Conservation (phyloP, 2,329 filamentous ascomycete genomes). For the Cercospora brassicicola region DNA sequence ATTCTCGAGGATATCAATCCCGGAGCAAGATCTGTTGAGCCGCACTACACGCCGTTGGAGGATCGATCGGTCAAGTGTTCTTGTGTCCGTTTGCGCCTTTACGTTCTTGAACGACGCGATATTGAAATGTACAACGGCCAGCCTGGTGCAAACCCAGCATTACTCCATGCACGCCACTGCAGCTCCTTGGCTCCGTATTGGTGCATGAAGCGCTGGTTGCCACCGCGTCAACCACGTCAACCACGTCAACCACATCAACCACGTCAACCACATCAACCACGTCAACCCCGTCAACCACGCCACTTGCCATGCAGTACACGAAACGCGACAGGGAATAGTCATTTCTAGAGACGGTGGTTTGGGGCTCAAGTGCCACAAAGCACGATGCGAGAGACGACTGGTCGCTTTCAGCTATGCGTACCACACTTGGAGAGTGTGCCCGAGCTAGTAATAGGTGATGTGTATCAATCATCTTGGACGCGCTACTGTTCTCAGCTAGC, state of each 20-base stretch:
- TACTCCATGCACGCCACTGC: not conserved
- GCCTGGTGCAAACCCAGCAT: not conserved
- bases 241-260: not conserved
- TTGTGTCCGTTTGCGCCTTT: not conserved
- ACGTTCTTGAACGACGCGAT: constrained; percentile 8
- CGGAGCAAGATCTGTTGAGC: not conserved
- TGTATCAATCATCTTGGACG: not conserved
- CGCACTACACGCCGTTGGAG: not conserved
- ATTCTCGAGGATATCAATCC: not conserved
- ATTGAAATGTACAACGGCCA: not conserved
- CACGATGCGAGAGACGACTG: not conserved
- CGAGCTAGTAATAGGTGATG: not conserved
- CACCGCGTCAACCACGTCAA: not conserved
- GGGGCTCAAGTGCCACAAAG: not conserved
- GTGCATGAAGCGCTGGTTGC: not conserved
- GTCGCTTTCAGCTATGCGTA: not conserved
- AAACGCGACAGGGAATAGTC: not conserved
- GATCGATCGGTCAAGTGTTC: not conserved
- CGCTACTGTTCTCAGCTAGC: constrained; percentile 9
- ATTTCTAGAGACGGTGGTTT: not conserved
- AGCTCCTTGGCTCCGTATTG: not conserved
- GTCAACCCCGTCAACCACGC: not conserved
- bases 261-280: not conserved
- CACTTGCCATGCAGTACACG: not conserved
- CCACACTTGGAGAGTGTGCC: not conserved